Evolutionary conservation across 2,329 filamentous ascomycete genomes (phyloP).

Genomic region (Ophiocordyceps unilateralis): DNA sequence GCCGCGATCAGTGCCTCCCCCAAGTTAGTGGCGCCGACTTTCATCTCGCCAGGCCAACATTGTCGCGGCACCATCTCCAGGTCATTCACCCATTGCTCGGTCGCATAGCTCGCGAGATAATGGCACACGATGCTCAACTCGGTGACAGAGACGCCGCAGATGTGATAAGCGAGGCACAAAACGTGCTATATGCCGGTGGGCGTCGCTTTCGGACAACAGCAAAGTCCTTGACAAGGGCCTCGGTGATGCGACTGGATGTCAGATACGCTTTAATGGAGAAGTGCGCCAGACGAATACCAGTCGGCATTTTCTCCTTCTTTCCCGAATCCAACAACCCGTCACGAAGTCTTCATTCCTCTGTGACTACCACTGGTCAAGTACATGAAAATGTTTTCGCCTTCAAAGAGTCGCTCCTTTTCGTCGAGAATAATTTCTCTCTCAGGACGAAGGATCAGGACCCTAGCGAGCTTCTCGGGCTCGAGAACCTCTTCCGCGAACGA

Average conservation of each 20-base stretch:
- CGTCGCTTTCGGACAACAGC: slow-evolving; percentile 1
- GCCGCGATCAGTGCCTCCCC: too few relatives aligned
- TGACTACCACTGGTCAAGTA: slow-evolving; percentile 2
- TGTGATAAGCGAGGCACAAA: slow-evolving; percentile 1
- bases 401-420: neutral
- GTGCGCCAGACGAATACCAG: slow-evolving; percentile 2
- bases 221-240: neutral
- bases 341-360: too few relatives aligned
- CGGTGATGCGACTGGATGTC: neutral
- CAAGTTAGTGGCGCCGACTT: neutral
- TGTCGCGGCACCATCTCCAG: neutral
- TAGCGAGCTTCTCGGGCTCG: neutral
- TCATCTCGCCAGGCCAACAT: neutral
- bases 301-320: neutral
- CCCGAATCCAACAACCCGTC: neutral
- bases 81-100: neutral
- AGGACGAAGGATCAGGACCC: slow-evolving; percentile 1
- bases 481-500: neutral
- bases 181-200: slow-evolving; percentile 1
- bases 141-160: neutral
- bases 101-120: neutral
- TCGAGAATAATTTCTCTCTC: neutral
- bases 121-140: neutral
- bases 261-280: slow-evolving; percentile 4
- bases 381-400: neutral